A percentile compares a stretch with the other conserved stretches of the same genome.
phyloP scores from a whole-genome alignment of 1,284 basidiomycete genomes.

The Melampsora americana region DNA sequence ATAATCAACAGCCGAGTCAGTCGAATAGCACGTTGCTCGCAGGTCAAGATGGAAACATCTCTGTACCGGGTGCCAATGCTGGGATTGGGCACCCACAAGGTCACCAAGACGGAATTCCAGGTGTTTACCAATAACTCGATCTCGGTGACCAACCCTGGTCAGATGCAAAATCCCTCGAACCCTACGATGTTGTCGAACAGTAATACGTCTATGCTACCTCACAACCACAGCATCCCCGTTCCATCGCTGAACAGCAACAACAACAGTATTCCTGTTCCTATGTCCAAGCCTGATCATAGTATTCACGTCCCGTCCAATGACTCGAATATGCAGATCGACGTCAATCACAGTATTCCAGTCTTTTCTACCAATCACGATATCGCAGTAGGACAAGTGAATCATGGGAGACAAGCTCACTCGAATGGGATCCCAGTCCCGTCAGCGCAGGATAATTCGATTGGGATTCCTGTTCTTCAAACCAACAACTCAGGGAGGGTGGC shows the following conservation, averaged over 20 bases:
- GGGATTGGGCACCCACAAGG: neutral
- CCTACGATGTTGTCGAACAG: too few relatives aligned
- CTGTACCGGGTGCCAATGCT: constrained; percentile 9
- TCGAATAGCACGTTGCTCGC: neutral
- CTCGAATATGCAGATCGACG: constrained; percentile 8
- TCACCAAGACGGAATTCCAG: too few relatives aligned
- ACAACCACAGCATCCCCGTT: constrained; percentile 31
- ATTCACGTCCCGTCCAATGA: neutral
- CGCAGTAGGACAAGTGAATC: constrained; percentile 7
- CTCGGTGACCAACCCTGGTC: too few relatives aligned
- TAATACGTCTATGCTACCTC: neutral
- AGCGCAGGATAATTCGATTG: neutral
- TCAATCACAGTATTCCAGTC: constrained; percentile 25
- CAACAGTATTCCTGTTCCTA: constrained; percentile 36
- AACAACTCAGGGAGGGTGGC: constrained; percentile 10
- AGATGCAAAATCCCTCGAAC: too few relatives aligned
- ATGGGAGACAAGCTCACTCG: neutral
- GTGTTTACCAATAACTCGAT: too few relatives aligned
- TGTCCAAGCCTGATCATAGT: neutral
- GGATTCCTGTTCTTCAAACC: constrained; percentile 35
- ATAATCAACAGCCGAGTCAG: constrained; percentile 2
- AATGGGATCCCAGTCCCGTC: neutral
- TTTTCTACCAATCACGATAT: constrained; percentile 1
- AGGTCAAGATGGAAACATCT: constrained; percentile 21
- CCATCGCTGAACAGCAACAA: constrained; percentile 20